Conservation (phyloP, 2,329 filamentous ascomycete genomes). For the Colletotrichum sp. region DNA sequence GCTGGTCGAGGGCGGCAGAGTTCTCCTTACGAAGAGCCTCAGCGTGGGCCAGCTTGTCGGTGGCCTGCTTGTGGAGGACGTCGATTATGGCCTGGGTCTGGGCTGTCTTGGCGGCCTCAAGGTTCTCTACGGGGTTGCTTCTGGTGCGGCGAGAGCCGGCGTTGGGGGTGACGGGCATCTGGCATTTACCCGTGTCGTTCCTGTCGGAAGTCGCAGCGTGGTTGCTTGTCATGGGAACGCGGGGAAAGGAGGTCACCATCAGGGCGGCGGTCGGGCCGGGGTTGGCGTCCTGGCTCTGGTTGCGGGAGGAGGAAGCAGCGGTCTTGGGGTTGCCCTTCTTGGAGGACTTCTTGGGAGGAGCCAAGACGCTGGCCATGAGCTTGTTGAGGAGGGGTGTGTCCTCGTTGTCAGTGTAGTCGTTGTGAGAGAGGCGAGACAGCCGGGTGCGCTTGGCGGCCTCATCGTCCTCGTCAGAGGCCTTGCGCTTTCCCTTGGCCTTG, state of each 20-base stretch:
- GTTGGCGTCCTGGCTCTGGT: not conserved
- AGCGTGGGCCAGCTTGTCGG: constrained; percentile 2
- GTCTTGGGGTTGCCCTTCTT: not conserved
- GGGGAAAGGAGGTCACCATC: not conserved
- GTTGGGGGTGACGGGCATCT: not conserved
- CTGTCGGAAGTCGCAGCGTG: not conserved
- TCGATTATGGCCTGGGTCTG: not conserved
- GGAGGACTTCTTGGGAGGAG: not conserved
- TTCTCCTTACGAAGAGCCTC: not conserved
- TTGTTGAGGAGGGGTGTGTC: constrained; percentile 1
- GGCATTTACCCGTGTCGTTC: not conserved
- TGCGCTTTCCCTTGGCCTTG: not conserved
- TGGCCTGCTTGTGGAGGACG: not conserved
- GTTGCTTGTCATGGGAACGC: not conserved
- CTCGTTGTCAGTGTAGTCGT: not conserved
- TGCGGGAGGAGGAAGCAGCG: not conserved
- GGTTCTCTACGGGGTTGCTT: not conserved
- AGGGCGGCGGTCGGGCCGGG: not conserved
- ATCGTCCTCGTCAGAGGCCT: not conserved
- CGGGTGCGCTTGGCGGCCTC: not conserved
- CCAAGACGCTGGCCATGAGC: not conserved
- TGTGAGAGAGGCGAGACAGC: not conserved
- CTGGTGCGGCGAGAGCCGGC: not conserved
- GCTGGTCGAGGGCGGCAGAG: not conserved
- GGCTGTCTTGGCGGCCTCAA: not conserved